Evolutionary conservation across 139 green algal genomes (phyloP), one percentile per base, ranked within the genome.

Genomic region (Chlorella sp.): DNA sequence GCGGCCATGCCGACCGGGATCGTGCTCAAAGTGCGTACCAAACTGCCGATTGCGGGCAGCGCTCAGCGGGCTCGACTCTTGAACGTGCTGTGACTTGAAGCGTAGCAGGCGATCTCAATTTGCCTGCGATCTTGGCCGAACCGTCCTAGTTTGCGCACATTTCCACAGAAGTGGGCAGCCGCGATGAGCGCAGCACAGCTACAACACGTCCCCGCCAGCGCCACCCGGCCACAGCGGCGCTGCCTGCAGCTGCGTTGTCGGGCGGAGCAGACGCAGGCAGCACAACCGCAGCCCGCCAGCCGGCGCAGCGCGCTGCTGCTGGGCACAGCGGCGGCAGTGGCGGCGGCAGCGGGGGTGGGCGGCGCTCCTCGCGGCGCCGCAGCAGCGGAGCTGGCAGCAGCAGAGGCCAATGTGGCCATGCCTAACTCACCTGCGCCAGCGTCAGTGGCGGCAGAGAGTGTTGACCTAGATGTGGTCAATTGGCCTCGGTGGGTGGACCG

Each of bases 401-500:
- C 77, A 32, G n/a, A 34, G 9, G 73, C 26, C 66, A 57, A 83
- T 15, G 77, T 61, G 37, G 77, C 77, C 21, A 19, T 30, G 36
- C 36, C 16, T 5, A 39, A 28, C 22, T 15, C 60, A 7, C 40
- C 76, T 36, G 48, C 71, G 0, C 16, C 32, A 32, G 79, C 26
- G 48, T 14, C 79, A 16, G 75, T 53, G 14, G 11, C 34, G n/a
- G 34, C 75, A 48, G 71, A 14, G 36, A 34, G n/a, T 11, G 75
- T 53, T 30, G 75, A 78, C 28, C 78, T 83, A 21, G 86, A 89
- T 69, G 66, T 79, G 16, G 78, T 24, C 24, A 79, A 30, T 16
- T 90, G 86, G 86, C 86, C 86, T 14, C 39, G 37, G 36, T 86
- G 39, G 68, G 86, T 90, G 76, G 87, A 85, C 34, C 61, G 78